Evolutionary conservation across 257 asterid species (phyloP), one percentile per base, ranked within the genome.

Genomic region (Solanum virginianum): DNA sequence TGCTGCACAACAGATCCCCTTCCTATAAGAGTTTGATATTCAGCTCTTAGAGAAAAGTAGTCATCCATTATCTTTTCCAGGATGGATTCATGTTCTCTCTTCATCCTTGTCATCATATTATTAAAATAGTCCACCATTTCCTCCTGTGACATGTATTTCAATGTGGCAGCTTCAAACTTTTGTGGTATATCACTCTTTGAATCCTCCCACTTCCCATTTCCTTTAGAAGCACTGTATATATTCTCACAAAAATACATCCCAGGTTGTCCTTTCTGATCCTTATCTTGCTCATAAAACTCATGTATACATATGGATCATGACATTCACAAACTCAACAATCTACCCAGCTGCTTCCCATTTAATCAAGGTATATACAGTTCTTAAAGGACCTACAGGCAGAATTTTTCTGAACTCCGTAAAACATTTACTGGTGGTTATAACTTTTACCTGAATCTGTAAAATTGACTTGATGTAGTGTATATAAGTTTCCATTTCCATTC

Each of bases 401-500:
- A n/a, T 4, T 60, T 60, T 60, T 36, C 53, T 18, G n/a, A 60
- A 39, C 36, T 39, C 1, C 17, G n/a, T 69, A 70, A 56, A 74
- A 13, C 12, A 29, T 20, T 5, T 11, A 7, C 20, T 32, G 49
- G 18, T 39, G 53, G 79, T 32, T 36, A 43, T 36, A 1, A 51
- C 20, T 29, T 45, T 63, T 85, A 95, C 98, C 92, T 86, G 83
- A 22, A 89, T 91, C 88, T 93, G 98, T 92, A 95, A 80, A 86
- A 95, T 95, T 47, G 99, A 94, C 71, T 87, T 8, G 99, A 95
- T 86, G 99, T 95, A 11, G 99, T 94, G 91, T 96, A 96, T 14
- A 96, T 85, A 80, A 93, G 98, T 89, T 96, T 98, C 98, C 99
- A 96, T 96, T 96, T 51, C 99, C 99, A 75, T 93, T 86, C 20